phyloP scores from a whole-genome alignment of 108 stramenopile species.

The Nitzschia inconspicua region DNA sequence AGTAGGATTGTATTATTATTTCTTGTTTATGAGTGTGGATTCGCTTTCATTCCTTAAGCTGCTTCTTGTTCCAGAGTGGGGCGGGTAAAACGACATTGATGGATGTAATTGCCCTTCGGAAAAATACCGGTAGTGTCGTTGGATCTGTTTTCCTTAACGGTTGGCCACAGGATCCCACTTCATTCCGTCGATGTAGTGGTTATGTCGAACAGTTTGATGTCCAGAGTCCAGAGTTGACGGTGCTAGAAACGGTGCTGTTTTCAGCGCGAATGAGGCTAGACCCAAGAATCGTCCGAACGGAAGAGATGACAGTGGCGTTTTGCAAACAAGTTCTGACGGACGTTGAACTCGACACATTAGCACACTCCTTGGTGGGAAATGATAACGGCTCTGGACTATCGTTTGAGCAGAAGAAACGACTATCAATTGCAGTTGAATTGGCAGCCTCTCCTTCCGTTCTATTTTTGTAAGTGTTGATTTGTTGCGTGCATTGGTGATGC shows the following conservation, averaged over 20 bases:
- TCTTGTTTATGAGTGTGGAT: too few relatives aligned
- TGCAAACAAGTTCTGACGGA: conserved; percentile 62
- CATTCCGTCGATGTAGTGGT: background rate
- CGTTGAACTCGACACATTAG: background rate
- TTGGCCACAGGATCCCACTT: conserved; percentile 44
- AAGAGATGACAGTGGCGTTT: conserved; percentile 41
- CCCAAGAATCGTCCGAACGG: conserved; percentile 25
- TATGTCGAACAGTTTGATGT: conserved; percentile 46
- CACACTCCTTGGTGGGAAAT: background rate
- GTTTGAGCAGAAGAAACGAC: background rate
- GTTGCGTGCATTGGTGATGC: background rate
- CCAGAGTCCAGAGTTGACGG: conserved; percentile 74
- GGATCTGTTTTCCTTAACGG: background rate
- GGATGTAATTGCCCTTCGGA: background rate
- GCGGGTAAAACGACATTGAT: conserved; percentile 11
- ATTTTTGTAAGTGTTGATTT: background rate
- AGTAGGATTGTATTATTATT: too few relatives aligned
- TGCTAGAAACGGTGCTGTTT: conserved; percentile 76
- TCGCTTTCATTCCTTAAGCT: too few relatives aligned
- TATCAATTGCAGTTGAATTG: background rate
- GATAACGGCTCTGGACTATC: background rate
- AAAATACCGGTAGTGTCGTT: background rate
- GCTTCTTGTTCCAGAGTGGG: conserved; percentile 39
- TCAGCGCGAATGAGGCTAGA: conserved; percentile 76
- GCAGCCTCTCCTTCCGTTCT: background rate